A percentile compares a stretch with the other conserved stretches of the same genome.
phyloP scores from a whole-genome alignment of 768 basidiomycete species.

The Cystofilobasidium capitatum region DNA sequence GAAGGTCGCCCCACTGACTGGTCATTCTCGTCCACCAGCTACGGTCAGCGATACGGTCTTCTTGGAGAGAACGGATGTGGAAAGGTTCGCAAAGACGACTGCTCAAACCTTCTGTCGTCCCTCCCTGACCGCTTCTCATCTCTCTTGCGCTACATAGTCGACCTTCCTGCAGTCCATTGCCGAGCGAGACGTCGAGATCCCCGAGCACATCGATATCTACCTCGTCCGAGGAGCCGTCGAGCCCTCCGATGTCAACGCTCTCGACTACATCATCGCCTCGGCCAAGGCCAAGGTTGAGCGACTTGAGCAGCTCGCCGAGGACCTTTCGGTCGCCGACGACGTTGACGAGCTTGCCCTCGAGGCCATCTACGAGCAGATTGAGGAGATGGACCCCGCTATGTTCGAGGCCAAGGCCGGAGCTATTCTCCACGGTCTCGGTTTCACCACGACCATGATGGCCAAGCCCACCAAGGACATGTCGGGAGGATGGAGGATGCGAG shows the following conservation, averaged over 20 bases:
- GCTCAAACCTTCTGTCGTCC: background rate
- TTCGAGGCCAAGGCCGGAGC: slow-evolving; percentile 94
- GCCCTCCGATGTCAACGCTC: slow-evolving; percentile 86
- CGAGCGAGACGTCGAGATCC: slow-evolving; percentile 89
- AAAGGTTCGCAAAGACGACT: slow-evolving; percentile 58
- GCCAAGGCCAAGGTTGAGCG: slow-evolving; percentile 86
- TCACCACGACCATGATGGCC: slow-evolving; percentile 81
- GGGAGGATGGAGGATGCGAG: slow-evolving; percentile 99
- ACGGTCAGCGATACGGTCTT: slow-evolving; percentile 61
- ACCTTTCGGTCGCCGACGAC: slow-evolving; percentile 76
- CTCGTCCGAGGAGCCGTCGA: slow-evolving; percentile 93
- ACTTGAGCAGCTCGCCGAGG: slow-evolving; percentile 87
- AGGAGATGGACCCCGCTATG: slow-evolving; percentile 88
- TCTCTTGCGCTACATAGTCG: slow-evolving; percentile 49
- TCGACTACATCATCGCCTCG: slow-evolving; percentile 90
- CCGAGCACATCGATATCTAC: slow-evolving; percentile 92
- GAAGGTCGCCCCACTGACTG: no score
- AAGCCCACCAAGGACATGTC: slow-evolving; percentile 97
- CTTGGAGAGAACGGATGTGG: slow-evolving; percentile 98
- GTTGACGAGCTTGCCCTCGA: slow-evolving; percentile 84
- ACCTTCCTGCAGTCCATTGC: slow-evolving; percentile 93
- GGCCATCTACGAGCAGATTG: slow-evolving; percentile 83
- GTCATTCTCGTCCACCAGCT: slow-evolving; percentile 24
- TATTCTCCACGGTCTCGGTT: slow-evolving; percentile 96
- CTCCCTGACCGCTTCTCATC: background rate